These are phyloP conservation scores for Mimosa pudica DNA, from an alignment of 306 rosid species.

Conservation along the genomic window DNA sequence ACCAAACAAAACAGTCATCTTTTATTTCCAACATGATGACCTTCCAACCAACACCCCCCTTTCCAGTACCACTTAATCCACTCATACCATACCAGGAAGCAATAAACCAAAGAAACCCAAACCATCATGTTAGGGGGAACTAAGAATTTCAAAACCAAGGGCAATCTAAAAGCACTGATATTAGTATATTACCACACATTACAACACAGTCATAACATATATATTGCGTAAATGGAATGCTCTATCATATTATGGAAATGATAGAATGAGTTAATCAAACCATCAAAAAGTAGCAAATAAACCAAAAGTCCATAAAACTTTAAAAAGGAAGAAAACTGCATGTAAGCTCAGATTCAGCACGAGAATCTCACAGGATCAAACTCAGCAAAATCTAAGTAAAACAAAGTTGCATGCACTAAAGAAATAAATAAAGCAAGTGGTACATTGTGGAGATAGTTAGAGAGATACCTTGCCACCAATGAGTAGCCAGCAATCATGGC, in stretches of 20 bases:
- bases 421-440: background rate
- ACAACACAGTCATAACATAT: background rate
- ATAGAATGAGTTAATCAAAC: background rate
- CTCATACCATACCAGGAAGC: background rate
- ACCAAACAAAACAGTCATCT: background rate
- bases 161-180: background rate
- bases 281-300: background rate
- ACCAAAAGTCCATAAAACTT: background rate
- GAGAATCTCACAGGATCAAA: background rate
- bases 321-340: background rate
- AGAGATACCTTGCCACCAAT: slow-evolving; percentile 65
- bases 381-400: background rate
- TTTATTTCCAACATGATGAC: background rate
- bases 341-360: background rate
- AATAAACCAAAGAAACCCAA: background rate
- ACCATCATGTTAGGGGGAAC: background rate
- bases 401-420: background rate
- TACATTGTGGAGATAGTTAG: background rate
- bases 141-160: background rate
- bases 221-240: background rate
- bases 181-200: background rate
- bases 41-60: background rate
- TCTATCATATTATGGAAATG: background rate
- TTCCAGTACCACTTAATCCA: background rate
- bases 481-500: slow-evolving; percentile 73